Base-by-base conservation (phyloP, 2,329 filamentous ascomycete genomes). In the Pestalotiopsis sp. region DNA sequence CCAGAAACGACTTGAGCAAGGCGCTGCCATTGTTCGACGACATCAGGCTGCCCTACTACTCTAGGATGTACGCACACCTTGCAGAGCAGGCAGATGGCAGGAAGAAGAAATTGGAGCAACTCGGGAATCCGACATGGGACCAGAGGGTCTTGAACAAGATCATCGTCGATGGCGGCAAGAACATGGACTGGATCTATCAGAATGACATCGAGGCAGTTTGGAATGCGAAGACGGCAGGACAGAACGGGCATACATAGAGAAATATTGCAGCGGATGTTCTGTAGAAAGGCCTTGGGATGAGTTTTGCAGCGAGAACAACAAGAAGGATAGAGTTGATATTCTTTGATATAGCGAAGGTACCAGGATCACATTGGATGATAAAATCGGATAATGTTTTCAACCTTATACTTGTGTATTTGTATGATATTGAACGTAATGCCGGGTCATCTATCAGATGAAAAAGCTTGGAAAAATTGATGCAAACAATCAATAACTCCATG, bases 41-140 rank as follows among this genome's bases (percentile, higher is more conserved):
- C 23, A 72, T 78, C 55, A 72, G 76, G 9, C 68, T 76, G 20
- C 77, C 77, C 2, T 77, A 77, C 52, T 78, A 78, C 62, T 71
- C 71, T 3, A 70, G 72, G 4, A 77, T 78, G 76, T 77, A 77
- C 64, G 69, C 69, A 14, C 68, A 75, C 49, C 71, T 75, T 52
- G 70, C 68, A 20, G 64, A 68, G 4, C 69, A 72, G 59, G 72
- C 72, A 9, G 66, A 64, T 7, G 63, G 41, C 12, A 71, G 74
- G 3, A 25, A 68, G 3, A 36, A 63, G 20, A 72, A 71, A 36
- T 55, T 75, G n/a, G 65, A 68, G 58, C 60, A 63, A 17, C 27
- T 74, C 12, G 70, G 68, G 2, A 64, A 70, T 11, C 70, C 73
- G 1, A 68, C 72, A 14, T 74, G 71, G 52, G 74, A 75, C 13